Conservation (phyloP, 176 grass and related monocot genomes). For the Oryza coarctata region DNA sequence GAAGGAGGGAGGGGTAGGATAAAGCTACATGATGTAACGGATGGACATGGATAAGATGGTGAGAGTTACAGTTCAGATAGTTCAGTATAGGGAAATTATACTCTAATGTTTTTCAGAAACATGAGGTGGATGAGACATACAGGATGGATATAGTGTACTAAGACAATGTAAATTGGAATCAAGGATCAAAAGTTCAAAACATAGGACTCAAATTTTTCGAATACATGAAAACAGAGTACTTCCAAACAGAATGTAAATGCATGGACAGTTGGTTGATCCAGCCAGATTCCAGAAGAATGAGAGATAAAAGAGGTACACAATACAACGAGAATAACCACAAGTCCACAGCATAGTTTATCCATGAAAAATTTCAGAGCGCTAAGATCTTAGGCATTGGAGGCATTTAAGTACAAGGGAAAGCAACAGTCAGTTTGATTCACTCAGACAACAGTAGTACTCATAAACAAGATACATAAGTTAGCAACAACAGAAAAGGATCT, state of each 20-base stretch:
- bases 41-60: slow-evolving; percentile 28
- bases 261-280: background rate
- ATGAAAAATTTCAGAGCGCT: background rate
- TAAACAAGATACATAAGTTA: slow-evolving; percentile 47
- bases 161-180: background rate
- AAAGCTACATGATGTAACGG: slow-evolving; percentile 27
- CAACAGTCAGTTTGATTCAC: slow-evolving; percentile 36
- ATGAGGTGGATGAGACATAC: background rate
- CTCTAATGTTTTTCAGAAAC: background rate
- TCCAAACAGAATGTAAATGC: background rate
- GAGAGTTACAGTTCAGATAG: slow-evolving; percentile 33
- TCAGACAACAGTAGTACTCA: slow-evolving; percentile 14
- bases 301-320: slow-evolving; percentile 1
- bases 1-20: background rate
- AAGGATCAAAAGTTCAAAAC: background rate
- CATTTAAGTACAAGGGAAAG: slow-evolving; percentile 24
- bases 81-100: slow-evolving; percentile 25
- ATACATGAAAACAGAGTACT: background rate
- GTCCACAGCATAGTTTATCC: background rate
- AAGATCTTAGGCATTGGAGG: background rate
- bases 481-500: background rate
- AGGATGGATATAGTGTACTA: background rate
- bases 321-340: background rate
- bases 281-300: background rate
- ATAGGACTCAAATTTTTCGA: background rate